Base-by-base conservation (phyloP, 768 basidiomycete genomes). In the Ephemerocybe angulata region DNA sequence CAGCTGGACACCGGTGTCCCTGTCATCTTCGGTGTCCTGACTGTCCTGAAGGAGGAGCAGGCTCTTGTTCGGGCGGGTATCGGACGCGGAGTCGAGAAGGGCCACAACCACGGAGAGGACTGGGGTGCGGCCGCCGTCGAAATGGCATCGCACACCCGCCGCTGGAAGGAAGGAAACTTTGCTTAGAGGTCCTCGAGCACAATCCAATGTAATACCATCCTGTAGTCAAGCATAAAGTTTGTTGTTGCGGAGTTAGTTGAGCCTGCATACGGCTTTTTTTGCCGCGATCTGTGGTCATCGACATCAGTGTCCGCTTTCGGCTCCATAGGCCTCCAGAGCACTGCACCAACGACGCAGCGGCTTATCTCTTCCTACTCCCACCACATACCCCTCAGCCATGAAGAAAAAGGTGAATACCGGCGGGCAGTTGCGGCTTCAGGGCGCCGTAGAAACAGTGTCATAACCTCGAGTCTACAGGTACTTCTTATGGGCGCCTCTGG, bases 71-170 rank as follows among this genome's bases (percentile, higher is more conserved):
- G 97, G 56, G 92, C 97, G n/a, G 97, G 97, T 3, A 70, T 99
- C 42, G 91, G 88, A 19, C 72, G 75, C 53, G 86, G 81, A 12
- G 76, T 67, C 50, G 73, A 78, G 56, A 87, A 87, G 65, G 93
- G 93, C 2, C 97, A 98, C 66, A 98, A 98, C 72, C 96, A 99
- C 65, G 96, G 96, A 17, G 92, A 94, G 70, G 96, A 98, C 62
- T 99, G 95, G 95, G 96, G 89, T n/a, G 67, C 86, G 35, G 95
- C 95, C 3, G 96, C 96, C 3, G 93, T 98, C 5, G 96, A 99
- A 68, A 93, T 93, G 91, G 89, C 84, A 2, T 74, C 74, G 29
- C 84, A 84, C 53, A 72, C 78, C 47, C 80, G 77, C 56, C 75
- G 76, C 27, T 93, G 91, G 91, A 72, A 72, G 35, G 77, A 83